Conservation (phyloP, 75 land plant genomes). For the Pinus albicaulis region DNA sequence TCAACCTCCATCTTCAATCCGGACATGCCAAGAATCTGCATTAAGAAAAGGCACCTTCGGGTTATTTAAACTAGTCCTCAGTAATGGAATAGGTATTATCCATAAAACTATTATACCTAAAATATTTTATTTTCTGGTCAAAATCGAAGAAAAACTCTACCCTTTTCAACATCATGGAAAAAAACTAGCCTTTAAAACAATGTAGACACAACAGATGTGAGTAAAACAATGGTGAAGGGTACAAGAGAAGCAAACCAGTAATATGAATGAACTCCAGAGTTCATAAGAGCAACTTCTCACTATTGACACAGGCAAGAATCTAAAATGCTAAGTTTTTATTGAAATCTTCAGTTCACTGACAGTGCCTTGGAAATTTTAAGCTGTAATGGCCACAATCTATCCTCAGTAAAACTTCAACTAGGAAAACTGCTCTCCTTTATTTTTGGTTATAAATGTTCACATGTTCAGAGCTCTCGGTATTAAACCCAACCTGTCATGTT, state of each 20-base stretch:
- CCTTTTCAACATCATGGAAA: neutral
- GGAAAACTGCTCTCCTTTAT: too few species aligned
- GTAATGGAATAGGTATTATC: neutral
- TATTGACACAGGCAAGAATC: too few species aligned
- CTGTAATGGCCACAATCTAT: too few species aligned
- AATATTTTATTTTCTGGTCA: neutral
- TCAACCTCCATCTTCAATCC: conserved; percentile 93
- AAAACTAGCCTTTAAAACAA: neutral
- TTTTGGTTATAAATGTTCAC: too few species aligned
- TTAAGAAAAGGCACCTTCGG: neutral
- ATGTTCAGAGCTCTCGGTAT: too few species aligned
- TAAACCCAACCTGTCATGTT: too few species aligned
- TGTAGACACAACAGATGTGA: neutral
- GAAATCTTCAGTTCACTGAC: too few species aligned
- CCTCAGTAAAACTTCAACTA: too few species aligned
- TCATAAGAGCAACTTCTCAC: too few species aligned
- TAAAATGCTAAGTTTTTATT: too few species aligned
- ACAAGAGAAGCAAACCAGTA: neutral
- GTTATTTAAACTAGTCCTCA: neutral
- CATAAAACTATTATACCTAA: neutral
- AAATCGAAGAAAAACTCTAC: neutral
- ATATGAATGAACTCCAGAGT: neutral
- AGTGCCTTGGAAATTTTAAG: too few species aligned
- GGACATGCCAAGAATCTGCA: conserved; percentile 64
- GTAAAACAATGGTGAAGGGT: neutral